Evolutionary conservation across 1,139 yeast genomes (phyloP).

Genomic region (Taphrina wiesneri): DNA sequence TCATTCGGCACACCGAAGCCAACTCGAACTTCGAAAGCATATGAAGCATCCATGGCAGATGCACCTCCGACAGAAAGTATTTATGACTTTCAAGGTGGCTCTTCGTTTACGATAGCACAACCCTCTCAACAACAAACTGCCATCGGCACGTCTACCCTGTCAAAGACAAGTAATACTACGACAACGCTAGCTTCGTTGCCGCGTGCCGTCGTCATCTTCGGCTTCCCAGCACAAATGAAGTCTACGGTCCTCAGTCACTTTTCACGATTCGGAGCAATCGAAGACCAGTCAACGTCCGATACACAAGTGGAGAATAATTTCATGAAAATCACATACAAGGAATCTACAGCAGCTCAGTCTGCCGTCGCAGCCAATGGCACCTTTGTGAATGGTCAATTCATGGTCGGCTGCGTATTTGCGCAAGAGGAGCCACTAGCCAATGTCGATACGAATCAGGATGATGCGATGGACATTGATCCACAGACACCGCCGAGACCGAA

Average conservation of each 20-base stretch:
- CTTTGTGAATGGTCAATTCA: constrained; percentile 62
- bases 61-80: constrained; percentile 38
- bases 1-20: constrained; percentile 38
- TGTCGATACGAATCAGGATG: constrained; percentile 11
- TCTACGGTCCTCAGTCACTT: constrained; percentile 70
- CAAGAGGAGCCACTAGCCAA: constrained; percentile 23
- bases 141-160: background rate
- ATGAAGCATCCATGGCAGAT: constrained; percentile 31
- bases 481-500: constrained; percentile 21
- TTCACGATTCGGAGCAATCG: constrained; percentile 72
- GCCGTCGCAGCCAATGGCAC: constrained; percentile 82
- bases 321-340: constrained; percentile 82
- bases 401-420: constrained; percentile 67
- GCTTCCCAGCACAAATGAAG: constrained; percentile 78
- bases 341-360: constrained; percentile 71
- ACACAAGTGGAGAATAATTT: constrained; percentile 53
- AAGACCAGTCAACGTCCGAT: constrained; percentile 65
- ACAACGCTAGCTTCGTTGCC: constrained; percentile 23
- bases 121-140: background rate
- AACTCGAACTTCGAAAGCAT: constrained; percentile 12
- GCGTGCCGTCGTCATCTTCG: constrained; percentile 75
- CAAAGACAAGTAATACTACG: background rate
- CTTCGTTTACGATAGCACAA: constrained; percentile 4
- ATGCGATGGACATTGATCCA: constrained; percentile 33
- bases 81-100: constrained; percentile 35